These are phyloP conservation scores for Stephania cephalantha DNA, from an alignment of 164 flowering plant species.

Conservation along the genomic window DNA sequence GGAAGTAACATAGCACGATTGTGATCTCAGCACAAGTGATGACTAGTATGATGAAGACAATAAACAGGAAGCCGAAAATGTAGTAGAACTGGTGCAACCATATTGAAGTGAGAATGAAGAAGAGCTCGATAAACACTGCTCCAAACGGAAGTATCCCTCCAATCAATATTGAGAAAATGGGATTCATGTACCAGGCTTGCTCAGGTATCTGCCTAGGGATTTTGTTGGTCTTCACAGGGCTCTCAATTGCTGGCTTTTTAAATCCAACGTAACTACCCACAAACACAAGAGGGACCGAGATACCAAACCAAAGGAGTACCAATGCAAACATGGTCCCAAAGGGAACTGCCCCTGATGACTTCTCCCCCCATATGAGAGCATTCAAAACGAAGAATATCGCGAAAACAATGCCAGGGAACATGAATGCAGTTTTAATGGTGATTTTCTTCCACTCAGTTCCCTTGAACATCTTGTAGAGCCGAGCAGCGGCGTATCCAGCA, in stretches of 20 bases:
- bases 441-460: conserved; percentile 86
- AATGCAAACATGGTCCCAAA: conserved; percentile 90
- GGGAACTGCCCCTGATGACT: conserved; percentile 83
- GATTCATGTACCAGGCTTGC: conserved; percentile 88
- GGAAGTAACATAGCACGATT: conserved; percentile 92
- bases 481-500: conserved; percentile 80
- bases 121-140: conserved; percentile 87
- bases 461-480: conserved; percentile 84
- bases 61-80: conserved; percentile 89
- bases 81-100: conserved; percentile 94
- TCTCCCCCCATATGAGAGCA: conserved; percentile 76
- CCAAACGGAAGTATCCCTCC: conserved; percentile 95
- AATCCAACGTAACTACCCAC: conserved; percentile 80
- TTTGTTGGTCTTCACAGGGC: conserved; percentile 82
- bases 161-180: conserved; percentile 58
- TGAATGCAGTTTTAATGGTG: conserved; percentile 66
- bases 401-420: conserved; percentile 62
- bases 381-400: conserved; percentile 68
- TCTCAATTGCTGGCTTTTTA: conserved; percentile 71
- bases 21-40: conserved; percentile 91
- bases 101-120: conserved; percentile 85
- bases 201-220: conserved; percentile 86
- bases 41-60: conserved; percentile 74
- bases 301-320: conserved; percentile 76
- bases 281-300: conserved; percentile 84